Conservation (phyloP, 108 stramenopile genomes). For the Skeletonema costatum region DNA sequence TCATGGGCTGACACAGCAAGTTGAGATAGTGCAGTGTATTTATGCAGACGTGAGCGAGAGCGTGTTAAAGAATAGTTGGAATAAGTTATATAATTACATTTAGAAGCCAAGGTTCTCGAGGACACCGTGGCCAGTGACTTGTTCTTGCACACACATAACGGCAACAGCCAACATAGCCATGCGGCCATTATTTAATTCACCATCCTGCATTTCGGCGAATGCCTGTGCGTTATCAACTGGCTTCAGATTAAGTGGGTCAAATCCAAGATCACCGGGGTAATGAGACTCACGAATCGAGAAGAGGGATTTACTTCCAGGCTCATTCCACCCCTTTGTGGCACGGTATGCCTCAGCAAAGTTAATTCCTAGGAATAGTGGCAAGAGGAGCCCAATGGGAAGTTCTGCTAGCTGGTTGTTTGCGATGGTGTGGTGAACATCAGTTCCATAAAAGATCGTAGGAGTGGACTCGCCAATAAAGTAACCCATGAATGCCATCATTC, state of each 20-base stretch:
- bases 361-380: constrained; percentile 42
- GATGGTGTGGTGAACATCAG: constrained; percentile 47
- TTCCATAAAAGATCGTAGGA: constrained; percentile 43
- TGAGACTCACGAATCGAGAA: constrained; percentile 58
- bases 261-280: constrained; percentile 62
- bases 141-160: constrained; percentile 41
- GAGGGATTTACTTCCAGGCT: constrained; percentile 33
- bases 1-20: too few species aligned
- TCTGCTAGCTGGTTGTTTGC: constrained; percentile 63
- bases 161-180: constrained; percentile 63
- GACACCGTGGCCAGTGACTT: constrained; percentile 30
- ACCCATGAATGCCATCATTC: constrained; percentile 55
- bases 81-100: not conserved
- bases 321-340: constrained; percentile 38
- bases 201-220: constrained; percentile 32
- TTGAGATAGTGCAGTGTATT: too few species aligned
- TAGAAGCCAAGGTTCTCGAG: constrained; percentile 33
- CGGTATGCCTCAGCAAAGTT: constrained; percentile 45
- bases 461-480: constrained; percentile 51
- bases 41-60: too few species aligned
- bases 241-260: constrained; percentile 60
- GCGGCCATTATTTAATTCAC: constrained; percentile 57
- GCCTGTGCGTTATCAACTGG: constrained; percentile 43
- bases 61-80: too few species aligned
- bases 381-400: constrained; percentile 29